Conservation (phyloP, 257 asterid species). For the Solanum chmielewskii region DNA sequence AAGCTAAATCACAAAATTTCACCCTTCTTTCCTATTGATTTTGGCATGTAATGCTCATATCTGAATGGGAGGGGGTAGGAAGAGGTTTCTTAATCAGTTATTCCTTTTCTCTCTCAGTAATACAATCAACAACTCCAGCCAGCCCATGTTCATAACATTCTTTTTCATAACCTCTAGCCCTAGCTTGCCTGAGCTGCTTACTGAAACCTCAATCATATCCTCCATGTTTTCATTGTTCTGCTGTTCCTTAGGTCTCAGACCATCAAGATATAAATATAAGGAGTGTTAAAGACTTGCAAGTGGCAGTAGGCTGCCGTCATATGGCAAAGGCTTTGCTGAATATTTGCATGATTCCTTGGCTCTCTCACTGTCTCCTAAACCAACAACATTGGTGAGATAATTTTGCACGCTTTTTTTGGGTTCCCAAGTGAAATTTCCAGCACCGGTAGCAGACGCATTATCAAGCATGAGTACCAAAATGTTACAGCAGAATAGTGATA, state of each 20-base stretch:
- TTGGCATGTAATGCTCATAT: no score
- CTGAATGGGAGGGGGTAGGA: background rate
- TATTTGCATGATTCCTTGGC: background rate
- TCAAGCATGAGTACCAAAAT: background rate
- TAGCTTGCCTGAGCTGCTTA: background rate
- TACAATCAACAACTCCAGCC: background rate
- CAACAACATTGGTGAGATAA: background rate
- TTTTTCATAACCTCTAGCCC: background rate
- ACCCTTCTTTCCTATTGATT: no score
- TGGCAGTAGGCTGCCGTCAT: background rate
- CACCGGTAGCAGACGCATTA: background rate
- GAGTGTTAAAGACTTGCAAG: background rate
- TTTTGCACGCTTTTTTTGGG: background rate
- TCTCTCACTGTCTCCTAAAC: background rate
- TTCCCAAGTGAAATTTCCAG: background rate
- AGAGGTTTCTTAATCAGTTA: background rate
- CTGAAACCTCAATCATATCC: background rate
- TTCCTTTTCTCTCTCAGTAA: background rate
- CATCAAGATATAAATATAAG: background rate
- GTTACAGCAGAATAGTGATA: background rate
- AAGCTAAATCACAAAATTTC: no score
- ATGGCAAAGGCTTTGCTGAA: background rate
- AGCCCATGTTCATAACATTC: background rate
- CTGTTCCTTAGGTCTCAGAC: background rate
- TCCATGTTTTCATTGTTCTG: background rate